Conservation (phyloP, 2,329 filamentous ascomycete genomes). For the Alternaria gansuensis region DNA sequence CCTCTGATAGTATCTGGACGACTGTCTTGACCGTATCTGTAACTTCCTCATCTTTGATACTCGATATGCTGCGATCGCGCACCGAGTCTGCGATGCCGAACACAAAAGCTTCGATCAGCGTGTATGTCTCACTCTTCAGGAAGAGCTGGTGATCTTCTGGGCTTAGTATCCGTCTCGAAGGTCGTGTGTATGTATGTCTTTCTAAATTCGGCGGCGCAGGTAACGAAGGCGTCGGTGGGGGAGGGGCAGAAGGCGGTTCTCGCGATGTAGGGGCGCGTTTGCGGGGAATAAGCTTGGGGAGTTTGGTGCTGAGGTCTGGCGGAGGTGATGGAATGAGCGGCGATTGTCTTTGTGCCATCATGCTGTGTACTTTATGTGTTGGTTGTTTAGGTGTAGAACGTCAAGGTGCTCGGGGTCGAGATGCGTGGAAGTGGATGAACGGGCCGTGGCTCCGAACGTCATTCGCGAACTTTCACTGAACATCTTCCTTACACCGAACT, state of each 20-base stretch:
- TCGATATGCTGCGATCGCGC: conserved; percentile 71
- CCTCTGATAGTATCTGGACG: conserved; percentile 73
- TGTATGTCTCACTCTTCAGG: conserved; percentile 76
- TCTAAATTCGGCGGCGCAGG: conserved; percentile 71
- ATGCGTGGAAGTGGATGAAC: conserved; percentile 10
- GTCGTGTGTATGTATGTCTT: conserved; percentile 69
- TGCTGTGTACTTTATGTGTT: conserved; percentile 8
- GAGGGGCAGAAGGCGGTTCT: conserved; percentile 58
- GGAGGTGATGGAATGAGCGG: conserved; percentile 21
- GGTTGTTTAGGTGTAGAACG: conserved; percentile 3
- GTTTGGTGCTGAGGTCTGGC: conserved; percentile 39
- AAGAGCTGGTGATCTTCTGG: conserved; percentile 82
- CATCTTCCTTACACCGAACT: neutral
- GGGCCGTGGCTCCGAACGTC: conserved; percentile 8
- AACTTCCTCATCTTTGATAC: conserved; percentile 66
- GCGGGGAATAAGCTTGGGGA: conserved; percentile 51
- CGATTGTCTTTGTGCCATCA: conserved; percentile 28
- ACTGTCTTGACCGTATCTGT: conserved; percentile 70
- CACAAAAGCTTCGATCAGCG: conserved; percentile 81
- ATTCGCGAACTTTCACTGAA: neutral
- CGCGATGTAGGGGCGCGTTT: conserved; percentile 36
- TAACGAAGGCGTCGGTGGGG: conserved; percentile 78
- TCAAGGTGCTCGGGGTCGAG: neutral
- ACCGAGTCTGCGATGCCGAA: conserved; percentile 88
- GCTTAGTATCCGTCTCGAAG: conserved; percentile 83